Conservation (phyloP, 2,329 filamentous ascomycete genomes). For the Phaeosphaeriaceae sp. region DNA sequence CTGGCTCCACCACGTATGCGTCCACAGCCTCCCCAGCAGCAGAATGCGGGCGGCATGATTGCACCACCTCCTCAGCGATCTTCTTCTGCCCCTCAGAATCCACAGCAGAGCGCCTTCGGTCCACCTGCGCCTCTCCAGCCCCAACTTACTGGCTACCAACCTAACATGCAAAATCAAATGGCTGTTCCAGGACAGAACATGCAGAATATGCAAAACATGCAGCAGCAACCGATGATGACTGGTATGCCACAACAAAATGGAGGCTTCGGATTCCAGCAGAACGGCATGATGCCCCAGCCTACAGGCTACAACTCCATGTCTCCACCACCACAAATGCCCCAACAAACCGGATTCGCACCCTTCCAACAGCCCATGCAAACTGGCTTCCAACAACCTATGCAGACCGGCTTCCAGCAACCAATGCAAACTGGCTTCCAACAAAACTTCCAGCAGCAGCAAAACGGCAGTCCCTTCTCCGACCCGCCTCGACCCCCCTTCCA, state of each 20-base stretch:
- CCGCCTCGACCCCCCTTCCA: conserved; percentile 58
- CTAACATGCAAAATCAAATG: conserved; percentile 70
- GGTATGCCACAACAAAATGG: conserved; percentile 48
- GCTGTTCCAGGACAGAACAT: conserved; percentile 58
- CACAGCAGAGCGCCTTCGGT: conserved; percentile 70
- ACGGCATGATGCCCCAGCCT: conserved; percentile 48
- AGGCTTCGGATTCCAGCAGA: conserved; percentile 40
- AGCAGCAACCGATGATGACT: conserved; percentile 49
- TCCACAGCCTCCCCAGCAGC: conserved; percentile 73
- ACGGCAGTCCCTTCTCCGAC: conserved; percentile 60
- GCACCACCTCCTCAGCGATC: conserved; percentile 81
- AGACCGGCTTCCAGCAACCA: conserved; percentile 50
- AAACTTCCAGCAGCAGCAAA: conserved; percentile 57
- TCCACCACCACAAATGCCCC: conserved; percentile 46
- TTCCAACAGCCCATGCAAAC: conserved; percentile 57
- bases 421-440: conserved; percentile 57
- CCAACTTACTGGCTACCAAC: conserved; percentile 77
- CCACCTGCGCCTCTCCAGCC: conserved; percentile 76
- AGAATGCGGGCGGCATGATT: conserved; percentile 67
- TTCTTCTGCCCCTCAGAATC: conserved; percentile 85
- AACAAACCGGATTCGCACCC: conserved; percentile 41
- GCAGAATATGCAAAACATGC: conserved; percentile 32
- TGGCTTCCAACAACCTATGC: conserved; percentile 56
- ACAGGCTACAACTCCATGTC: conserved; percentile 44
- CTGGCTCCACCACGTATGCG: conserved; percentile 65